phyloP scores from a whole-genome alignment of 352 stramenopile genomes.

The Pythium volutum region DNA sequence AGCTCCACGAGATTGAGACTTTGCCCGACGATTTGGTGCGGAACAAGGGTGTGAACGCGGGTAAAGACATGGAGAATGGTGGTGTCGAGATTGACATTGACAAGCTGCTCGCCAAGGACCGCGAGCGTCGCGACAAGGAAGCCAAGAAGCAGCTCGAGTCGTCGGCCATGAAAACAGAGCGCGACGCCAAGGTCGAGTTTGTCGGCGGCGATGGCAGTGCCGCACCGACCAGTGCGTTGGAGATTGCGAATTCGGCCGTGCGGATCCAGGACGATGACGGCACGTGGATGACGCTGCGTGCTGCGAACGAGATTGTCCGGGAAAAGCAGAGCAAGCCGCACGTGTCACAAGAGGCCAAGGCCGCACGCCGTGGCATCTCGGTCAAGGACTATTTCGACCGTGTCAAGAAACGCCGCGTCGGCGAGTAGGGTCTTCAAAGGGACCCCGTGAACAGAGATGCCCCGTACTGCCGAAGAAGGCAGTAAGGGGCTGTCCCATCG shows the following conservation, averaged over 20 bases:
- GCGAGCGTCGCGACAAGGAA: conserved; percentile 49
- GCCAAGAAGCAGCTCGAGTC: conserved; percentile 32
- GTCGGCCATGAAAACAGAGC: conserved; percentile 7
- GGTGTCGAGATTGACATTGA: conserved; percentile 74
- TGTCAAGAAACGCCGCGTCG: conserved; percentile 64
- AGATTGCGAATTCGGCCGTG: conserved; percentile 74
- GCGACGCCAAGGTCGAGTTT: conserved; percentile 58
- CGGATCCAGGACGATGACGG: conserved; percentile 84
- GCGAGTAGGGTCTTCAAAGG: conserved; percentile 28
- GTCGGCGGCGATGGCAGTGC: conserved; percentile 35
- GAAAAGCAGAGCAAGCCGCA: conserved; percentile 65
- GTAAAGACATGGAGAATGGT: conserved; percentile 25
- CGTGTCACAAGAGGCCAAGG: conserved; percentile 68
- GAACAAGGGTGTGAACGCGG: conserved; percentile 40
- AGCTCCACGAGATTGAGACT: conserved; percentile 77
- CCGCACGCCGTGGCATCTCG: conserved; percentile 68
- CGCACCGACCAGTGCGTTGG: conserved; percentile 53
- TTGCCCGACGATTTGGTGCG: conserved; percentile 71
- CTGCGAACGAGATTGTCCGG: conserved; percentile 76
- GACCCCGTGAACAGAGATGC: background rate
- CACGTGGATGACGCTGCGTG: conserved; percentile 78
- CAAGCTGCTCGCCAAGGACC: conserved; percentile 65
- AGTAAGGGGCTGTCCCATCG: background rate
- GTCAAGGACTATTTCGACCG: conserved; percentile 88
- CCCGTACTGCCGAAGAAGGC: background rate